phyloP scores from a whole-genome alignment of 352 stramenopile genomes.

The Blastocystis sp. region DNA sequence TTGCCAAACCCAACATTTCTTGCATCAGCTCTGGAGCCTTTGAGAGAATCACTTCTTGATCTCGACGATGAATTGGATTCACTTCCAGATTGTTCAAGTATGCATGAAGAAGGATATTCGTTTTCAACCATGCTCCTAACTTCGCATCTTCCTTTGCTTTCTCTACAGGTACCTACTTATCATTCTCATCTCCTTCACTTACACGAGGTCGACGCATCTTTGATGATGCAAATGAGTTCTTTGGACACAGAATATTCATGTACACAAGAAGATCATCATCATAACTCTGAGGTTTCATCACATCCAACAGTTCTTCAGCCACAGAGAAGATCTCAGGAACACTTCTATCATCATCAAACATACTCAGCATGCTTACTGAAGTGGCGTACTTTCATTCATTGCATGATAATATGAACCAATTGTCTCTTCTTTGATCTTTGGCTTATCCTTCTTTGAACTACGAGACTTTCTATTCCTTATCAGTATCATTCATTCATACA shows the following conservation, averaged over 20 bases:
- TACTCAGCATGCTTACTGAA: not conserved
- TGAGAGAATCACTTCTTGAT: not conserved
- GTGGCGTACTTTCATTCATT: slow-evolving; percentile 8
- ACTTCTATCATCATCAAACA: not conserved
- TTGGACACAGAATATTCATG: slow-evolving; percentile 15
- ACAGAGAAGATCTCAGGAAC: slow-evolving; percentile 30
- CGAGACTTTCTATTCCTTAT: not conserved
- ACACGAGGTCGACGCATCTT: slow-evolving; percentile 38
- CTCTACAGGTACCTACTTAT: slow-evolving; percentile 41
- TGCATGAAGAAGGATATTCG: slow-evolving; percentile 41
- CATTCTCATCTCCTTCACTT: not conserved
- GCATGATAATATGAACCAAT: not conserved
- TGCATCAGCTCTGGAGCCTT: slow-evolving; percentile 32
- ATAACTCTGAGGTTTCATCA: not conserved
- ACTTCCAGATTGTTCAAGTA: slow-evolving; percentile 53
- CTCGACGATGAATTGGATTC: not conserved
- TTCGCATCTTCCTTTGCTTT: slow-evolving; percentile 1
- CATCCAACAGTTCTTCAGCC: slow-evolving; percentile 16
- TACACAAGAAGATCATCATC: not conserved
- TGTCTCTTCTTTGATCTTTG: slow-evolving; percentile 39
- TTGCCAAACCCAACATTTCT: not conserved
- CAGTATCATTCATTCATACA: not conserved
- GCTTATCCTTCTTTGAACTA: not conserved
- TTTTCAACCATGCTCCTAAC: not conserved
- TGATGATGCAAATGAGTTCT: not conserved